These are phyloP conservation scores for Naganishia randhawae DNA, from an alignment of 768 basidiomycete genomes.

Conservation along the genomic window DNA sequence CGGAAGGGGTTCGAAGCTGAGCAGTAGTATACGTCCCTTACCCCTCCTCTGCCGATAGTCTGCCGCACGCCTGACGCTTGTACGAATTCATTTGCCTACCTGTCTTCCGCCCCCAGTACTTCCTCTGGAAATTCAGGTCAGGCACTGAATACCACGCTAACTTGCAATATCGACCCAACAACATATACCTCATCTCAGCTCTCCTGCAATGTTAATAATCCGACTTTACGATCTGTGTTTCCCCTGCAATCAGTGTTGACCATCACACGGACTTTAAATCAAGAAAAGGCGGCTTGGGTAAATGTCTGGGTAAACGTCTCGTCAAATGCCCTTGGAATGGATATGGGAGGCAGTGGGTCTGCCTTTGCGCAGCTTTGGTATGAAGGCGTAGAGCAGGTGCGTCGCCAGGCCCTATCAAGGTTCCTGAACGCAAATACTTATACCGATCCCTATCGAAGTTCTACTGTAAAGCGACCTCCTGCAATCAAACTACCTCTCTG, in stretches of 20 bases:
- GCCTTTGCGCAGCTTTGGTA: slow-evolving; percentile 49
- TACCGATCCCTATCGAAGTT: slow-evolving; percentile 85
- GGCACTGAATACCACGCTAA: slow-evolving; percentile 61
- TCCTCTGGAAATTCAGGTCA: neutral
- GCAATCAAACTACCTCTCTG: slow-evolving; percentile 59
- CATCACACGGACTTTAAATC: slow-evolving; percentile 69
- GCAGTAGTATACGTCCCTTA: too few species aligned
- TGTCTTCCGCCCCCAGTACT: slow-evolving; percentile 29
- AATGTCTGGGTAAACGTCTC: slow-evolving; percentile 1
- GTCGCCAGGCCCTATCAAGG: neutral
- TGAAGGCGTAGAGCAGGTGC: slow-evolving; percentile 40
- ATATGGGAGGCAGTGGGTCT: slow-evolving; percentile 30
- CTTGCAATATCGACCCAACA: slow-evolving; percentile 65
- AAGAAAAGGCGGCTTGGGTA: slow-evolving; percentile 19
- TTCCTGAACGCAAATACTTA: slow-evolving; percentile 47
- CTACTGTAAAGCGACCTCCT: slow-evolving; percentile 69
- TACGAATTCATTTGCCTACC: slow-evolving; percentile 59
- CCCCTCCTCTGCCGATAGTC: slow-evolving; percentile 52
- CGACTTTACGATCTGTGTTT: slow-evolving; percentile 72
- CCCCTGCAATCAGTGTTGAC: slow-evolving; percentile 69
- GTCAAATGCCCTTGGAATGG: slow-evolving; percentile 24
- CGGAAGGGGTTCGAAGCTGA: neutral
- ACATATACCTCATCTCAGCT: slow-evolving; percentile 78
- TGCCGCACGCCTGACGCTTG: slow-evolving; percentile 68
- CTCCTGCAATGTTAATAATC: slow-evolving; percentile 79